phyloP scores from a whole-genome alignment of 1,284 basidiomycete genomes.

The Sparassis latifolia region DNA sequence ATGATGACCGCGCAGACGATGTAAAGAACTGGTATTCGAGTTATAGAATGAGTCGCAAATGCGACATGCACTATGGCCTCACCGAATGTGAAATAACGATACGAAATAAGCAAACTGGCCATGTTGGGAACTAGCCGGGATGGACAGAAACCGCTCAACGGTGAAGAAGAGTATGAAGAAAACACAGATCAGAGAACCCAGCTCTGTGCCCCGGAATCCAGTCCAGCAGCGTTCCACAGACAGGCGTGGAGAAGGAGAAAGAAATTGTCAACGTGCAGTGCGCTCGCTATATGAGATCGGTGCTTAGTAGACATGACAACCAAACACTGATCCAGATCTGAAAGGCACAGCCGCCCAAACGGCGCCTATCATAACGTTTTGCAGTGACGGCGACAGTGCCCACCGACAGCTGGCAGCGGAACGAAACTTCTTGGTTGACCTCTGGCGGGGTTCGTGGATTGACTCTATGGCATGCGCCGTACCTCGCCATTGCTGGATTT shows the following conservation, averaged over 20 bases:
- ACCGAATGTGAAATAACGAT: constrained; percentile 28
- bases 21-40: constrained; percentile 41
- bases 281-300: too few relatives aligned
- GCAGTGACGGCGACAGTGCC: too few relatives aligned
- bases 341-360: too few relatives aligned
- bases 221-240: constrained; percentile 21
- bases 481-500: constrained; percentile 40
- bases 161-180: constrained; percentile 11
- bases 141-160: constrained; percentile 26
- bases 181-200: constrained; percentile 26
- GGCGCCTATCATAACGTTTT: too few relatives aligned
- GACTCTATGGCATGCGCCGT: constrained; percentile 33
- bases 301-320: too few relatives aligned
- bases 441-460: too few relatives aligned
- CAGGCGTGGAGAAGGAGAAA: constrained; percentile 16
- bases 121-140: constrained; percentile 18
- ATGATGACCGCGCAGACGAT: constrained; percentile 60
- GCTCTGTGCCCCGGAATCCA: constrained; percentile 28
- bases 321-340: too few relatives aligned
- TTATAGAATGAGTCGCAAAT: background rate
- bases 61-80: constrained; percentile 4
- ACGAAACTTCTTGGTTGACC: too few relatives aligned
- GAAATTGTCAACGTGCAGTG: background rate
- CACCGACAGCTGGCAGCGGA: too few relatives aligned
- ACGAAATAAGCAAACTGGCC: constrained; percentile 21